A percentile compares a stretch with the other conserved stretches of the same genome.
Evolutionary conservation across 495 filamentous ascomycete species (phyloP).

Genomic region (Parathielavia hyrcaniae): DNA sequence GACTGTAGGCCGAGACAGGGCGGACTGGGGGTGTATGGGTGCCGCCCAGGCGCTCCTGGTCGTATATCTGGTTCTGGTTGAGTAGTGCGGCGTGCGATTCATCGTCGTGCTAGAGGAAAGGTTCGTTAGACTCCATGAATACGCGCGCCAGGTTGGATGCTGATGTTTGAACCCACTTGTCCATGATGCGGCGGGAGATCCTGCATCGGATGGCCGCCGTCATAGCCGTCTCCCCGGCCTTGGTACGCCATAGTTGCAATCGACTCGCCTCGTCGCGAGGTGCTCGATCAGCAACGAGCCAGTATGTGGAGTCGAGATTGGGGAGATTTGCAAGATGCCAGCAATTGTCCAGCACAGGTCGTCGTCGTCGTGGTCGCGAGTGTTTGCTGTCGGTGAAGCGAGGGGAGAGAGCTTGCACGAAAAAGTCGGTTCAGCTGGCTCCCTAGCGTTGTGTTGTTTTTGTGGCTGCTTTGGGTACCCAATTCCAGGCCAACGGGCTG

Average conservation of each 20-base stretch:
- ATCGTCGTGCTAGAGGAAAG: constrained; percentile 56
- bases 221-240: constrained; percentile 46
- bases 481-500: constrained; percentile 15
- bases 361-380: neutral
- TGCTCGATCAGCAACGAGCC: neutral
- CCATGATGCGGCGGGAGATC: constrained; percentile 54
- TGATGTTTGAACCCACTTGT: constrained; percentile 46
- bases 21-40: constrained; percentile 49
- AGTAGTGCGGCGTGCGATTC: constrained; percentile 71
- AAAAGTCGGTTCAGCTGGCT: constrained; percentile 17
- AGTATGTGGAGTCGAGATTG: neutral
- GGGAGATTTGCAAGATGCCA: neutral
- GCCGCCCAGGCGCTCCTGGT: constrained; percentile 51
- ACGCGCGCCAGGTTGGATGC: neutral
- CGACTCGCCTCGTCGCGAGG: constrained; percentile 18
- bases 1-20: constrained; percentile 64
- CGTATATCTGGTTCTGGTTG: constrained; percentile 64
- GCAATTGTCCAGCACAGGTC: neutral
- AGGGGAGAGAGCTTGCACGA: constrained; percentile 1
- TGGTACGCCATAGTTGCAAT: constrained; percentile 45
- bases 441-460: neutral
- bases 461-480: constrained; percentile 12
- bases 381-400: neutral
- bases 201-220: constrained; percentile 59
- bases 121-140: constrained; percentile 4